Base-by-base conservation (phyloP, 768 basidiomycete genomes). In the Bullera alba region DNA sequence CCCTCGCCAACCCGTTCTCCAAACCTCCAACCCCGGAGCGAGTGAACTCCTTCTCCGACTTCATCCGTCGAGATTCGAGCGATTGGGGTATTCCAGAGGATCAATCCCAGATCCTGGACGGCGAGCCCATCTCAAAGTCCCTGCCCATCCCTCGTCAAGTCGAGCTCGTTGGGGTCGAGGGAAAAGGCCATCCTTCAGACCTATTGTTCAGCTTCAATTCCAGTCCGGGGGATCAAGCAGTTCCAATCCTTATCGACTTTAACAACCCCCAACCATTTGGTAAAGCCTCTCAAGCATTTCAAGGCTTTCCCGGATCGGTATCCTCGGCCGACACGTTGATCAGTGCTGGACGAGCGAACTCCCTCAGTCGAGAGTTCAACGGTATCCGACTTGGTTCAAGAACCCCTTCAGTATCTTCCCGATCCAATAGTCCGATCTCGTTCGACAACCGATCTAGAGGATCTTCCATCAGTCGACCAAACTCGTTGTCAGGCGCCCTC, bases 61-160 rank as follows among this genome's bases (percentile, higher is more conserved):
- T 50, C 32, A 19, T 27, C 12, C 42, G 38, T 4, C 28, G 42
- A 23, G 26, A 22, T 10, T 17, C 22, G 4, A 8, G 14, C 19
- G 15, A 54, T 8, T 54, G 53, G 53, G 53, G 53, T 15, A 27
- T 49, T 12, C 39, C 48, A 29, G 53, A 54, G 38, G 32, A 30
- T 6, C 10, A 19, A 38, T 48, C 53, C 5, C 26, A 46, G 21
- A 30, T 55, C 21, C 35, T 55, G 19, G 43, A 50, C 21, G 43
- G 39, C 23, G 43, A 46, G 36, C 44, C 50, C 2, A 54, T 53
- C 16, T 41, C 51, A 8, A 42, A 37, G 30, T n/a, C 32, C 14
- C 23, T 53, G 4, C 37, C 44, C 21, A 34, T 53, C 28, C 38
- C 48, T 16, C 25, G 28, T 23, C n/a, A 17, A 34, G 6, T 28